Conservation (phyloP, 1,284 basidiomycete species). For the Coniophora puteana region DNA sequence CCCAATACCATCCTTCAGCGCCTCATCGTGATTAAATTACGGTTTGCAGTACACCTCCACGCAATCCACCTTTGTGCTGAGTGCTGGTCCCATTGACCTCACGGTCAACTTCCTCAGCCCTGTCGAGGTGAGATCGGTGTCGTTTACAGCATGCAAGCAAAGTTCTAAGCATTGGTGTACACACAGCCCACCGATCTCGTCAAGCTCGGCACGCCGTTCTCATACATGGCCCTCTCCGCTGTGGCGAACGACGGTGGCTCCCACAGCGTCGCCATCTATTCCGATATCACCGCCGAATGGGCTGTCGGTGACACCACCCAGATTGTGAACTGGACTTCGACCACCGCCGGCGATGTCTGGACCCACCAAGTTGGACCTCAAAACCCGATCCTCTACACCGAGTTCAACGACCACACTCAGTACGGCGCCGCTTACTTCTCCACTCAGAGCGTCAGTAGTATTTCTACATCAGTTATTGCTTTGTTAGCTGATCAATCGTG, state of each 20-base stretch:
- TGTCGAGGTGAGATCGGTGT: conserved; percentile 48
- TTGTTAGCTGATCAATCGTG: too few species aligned
- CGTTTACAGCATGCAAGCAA: too few species aligned
- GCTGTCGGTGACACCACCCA: conserved; percentile 50
- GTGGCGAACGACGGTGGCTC: too few species aligned
- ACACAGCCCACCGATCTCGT: conserved; percentile 46
- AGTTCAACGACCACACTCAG: conserved; percentile 54
- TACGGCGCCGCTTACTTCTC: conserved; percentile 61
- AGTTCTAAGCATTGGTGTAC: conserved; percentile 2
- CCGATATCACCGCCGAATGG: conserved; percentile 64
- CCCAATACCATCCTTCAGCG: too few species aligned
- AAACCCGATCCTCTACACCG: conserved; percentile 39
- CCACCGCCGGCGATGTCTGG: conserved; percentile 36
- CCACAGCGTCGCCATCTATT: conserved; percentile 54
- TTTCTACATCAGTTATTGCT: conserved; percentile 21
- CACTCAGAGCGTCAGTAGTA: conserved; percentile 46
- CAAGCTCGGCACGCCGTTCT: conserved; percentile 53
- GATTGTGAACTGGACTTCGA: too few species aligned
- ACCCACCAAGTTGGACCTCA: conserved; percentile 53
- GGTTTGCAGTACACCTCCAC: conserved; percentile 50
- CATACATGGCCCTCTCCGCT: conserved; percentile 51
- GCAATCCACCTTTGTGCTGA: too few species aligned
- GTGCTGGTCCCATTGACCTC: too few species aligned
- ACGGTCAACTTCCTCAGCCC: too few species aligned
- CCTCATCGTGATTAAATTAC: too few species aligned